These are phyloP conservation scores for Mortierella polycephala DNA, from an alignment of 371 early-diverging fungal genomes.

Conservation along the genomic window DNA sequence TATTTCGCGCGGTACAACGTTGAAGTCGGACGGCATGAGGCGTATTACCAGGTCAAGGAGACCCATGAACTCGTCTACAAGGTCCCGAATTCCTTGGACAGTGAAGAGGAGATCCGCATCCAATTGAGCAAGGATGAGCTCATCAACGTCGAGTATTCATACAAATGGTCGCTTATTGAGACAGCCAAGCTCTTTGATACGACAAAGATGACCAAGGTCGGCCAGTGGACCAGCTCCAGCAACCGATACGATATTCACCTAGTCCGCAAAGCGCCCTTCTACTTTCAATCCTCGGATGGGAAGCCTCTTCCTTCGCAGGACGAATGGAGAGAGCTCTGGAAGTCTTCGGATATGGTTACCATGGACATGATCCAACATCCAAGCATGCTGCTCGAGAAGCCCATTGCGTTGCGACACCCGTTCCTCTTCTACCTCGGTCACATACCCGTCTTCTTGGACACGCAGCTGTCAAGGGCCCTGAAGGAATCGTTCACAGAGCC, in stretches of 20 bases:
- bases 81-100: conserved; percentile 28
- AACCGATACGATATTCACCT: conserved; percentile 78
- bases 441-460: conserved; percentile 88
- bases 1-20: conserved; percentile 82
- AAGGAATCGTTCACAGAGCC: conserved; percentile 71
- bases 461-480: conserved; percentile 75
- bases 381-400: conserved; percentile 70
- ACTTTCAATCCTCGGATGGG: conserved; percentile 53
- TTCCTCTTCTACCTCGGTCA: conserved; percentile 94
- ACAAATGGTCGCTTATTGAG: conserved; percentile 81
- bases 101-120: conserved; percentile 28
- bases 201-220: conserved; percentile 64
- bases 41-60: conserved; percentile 73
- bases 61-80: conserved; percentile 62
- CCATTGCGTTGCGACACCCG: conserved; percentile 88
- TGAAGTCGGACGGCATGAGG: conserved; percentile 81
- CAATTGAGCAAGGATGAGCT: conserved; percentile 76
- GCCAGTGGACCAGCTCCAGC: conserved; percentile 72
- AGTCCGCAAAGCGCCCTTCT: conserved; percentile 77
- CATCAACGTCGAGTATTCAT: conserved; percentile 90
- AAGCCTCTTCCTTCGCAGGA: conserved; percentile 37
- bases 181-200: conserved; percentile 65
- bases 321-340: conserved; percentile 87
- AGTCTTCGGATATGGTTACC: conserved; percentile 81
- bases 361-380: conserved; percentile 66